phyloP scores from a whole-genome alignment of 2,329 filamentous ascomycete species.

The Cercospora zeina region DNA sequence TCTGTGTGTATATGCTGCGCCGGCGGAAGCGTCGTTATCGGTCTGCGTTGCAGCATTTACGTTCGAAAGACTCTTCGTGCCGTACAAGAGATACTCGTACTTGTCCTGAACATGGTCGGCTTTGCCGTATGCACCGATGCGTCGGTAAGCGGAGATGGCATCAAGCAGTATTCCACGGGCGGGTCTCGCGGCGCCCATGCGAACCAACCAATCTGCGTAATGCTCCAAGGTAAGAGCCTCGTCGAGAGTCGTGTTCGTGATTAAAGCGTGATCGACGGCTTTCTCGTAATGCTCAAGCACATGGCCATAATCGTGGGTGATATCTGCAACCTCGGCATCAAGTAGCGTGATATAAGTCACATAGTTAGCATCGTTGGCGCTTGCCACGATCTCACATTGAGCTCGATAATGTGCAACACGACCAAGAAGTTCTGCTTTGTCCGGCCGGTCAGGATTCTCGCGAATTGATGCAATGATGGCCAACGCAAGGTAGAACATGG shows the following conservation, averaged over 20 bases:
- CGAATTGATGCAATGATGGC: constrained; percentile 46
- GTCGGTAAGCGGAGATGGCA: constrained; percentile 66
- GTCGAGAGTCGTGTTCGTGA: constrained; percentile 67
- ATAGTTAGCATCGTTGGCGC: constrained; percentile 70
- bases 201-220: constrained; percentile 69
- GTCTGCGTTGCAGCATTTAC: constrained; percentile 67
- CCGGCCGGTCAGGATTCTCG: constrained; percentile 32
- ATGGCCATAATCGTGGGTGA: constrained; percentile 44
- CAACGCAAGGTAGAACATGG: constrained; percentile 48
- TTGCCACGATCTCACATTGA: constrained; percentile 64
- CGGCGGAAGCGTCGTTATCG: constrained; percentile 59
- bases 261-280: constrained; percentile 69
- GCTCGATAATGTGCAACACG: constrained; percentile 58
- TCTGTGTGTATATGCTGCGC: constrained; percentile 42
- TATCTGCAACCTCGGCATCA: constrained; percentile 66
- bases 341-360: constrained; percentile 67
- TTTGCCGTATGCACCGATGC: constrained; percentile 68
- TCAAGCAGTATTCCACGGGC: constrained; percentile 70
- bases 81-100: constrained; percentile 66
- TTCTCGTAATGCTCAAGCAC: constrained; percentile 68
- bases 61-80: constrained; percentile 60
- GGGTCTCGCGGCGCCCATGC: constrained; percentile 64
- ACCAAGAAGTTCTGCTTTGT: constrained; percentile 49
- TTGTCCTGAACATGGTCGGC: constrained; percentile 67
- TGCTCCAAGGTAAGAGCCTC: constrained; percentile 73